phyloP scores from a whole-genome alignment of 208 protist species.

The Histomonas meleagridis region DNA sequence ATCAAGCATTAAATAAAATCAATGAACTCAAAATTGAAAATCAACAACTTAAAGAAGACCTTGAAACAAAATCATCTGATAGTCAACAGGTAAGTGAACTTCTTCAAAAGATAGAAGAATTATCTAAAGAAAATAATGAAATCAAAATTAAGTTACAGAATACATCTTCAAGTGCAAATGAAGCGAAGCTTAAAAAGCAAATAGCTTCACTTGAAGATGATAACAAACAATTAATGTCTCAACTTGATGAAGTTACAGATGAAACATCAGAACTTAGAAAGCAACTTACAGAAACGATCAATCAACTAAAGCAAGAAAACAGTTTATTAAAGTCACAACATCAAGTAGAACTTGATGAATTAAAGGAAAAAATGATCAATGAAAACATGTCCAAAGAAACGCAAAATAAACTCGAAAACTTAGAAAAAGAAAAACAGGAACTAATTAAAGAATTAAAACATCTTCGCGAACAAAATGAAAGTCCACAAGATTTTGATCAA shows the following conservation, averaged over 20 bases:
- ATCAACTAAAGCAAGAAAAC: neutral
- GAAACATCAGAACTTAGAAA: neutral
- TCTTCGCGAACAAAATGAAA: too few species aligned
- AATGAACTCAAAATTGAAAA: neutral
- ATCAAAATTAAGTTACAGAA: neutral
- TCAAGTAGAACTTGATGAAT: neutral
- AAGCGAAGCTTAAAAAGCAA: neutral
- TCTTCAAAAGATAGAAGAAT: neutral
- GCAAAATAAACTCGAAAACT: too few species aligned
- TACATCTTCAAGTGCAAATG: neutral
- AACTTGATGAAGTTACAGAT: neutral
- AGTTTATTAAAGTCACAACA: neutral
- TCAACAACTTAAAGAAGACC: neutral
- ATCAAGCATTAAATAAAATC: neutral
- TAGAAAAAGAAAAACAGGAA: too few species aligned
- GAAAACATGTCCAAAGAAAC: too few species aligned
- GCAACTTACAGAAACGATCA: neutral
- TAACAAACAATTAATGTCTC: neutral
- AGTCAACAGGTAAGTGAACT: too few species aligned
- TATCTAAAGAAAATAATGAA: neutral
- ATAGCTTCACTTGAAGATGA: neutral
- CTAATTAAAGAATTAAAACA: too few species aligned
- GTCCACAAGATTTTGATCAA: too few species aligned
- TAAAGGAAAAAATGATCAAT: neutral
- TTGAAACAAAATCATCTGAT: neutral